Evolutionary conservation across 108 stramenopile species (phyloP), one percentile per base, ranked within the genome.

Genomic region (Nannochloropsis gaditana): DNA sequence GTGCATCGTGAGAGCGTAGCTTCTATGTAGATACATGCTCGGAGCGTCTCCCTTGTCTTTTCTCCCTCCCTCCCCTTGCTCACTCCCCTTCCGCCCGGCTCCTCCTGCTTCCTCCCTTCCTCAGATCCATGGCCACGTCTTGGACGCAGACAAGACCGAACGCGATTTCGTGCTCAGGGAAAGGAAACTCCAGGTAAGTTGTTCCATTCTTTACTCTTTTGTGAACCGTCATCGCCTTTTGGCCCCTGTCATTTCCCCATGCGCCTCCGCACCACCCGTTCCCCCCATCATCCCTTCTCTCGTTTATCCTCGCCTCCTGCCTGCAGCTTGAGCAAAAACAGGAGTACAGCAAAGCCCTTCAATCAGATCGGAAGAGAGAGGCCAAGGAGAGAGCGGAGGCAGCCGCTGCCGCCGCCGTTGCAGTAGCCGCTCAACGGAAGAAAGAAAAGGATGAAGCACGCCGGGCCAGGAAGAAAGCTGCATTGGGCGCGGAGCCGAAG

Each of bases 311-410:
- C 3, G 3, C n/a, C 59, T 73, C 8, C 31, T 31, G 31, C 15
- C 6, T 73, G 59, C n/a, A 73, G 59, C 15, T 73, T n/a, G 59
- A 73, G 59, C 59, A 73, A 73, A 73, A 73, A 6, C 59, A 73
- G n/a, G 59, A 73, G 59, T 73, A 73, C 59, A 73, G 59, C 59
- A 73, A 73, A 73, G 59, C 59, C 59, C 8, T 73, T 3, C 59
- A n/a, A 3, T 15, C 59, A n/a, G 59, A 73, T n/a, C 59, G 59
- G n/a, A n/a, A 73, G 3, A 73, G 59, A 6, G 59, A 73, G n/a
- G 59, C 59, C 59, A 73, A 4, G 3, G 59, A 73, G n/a, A 73
- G n/a, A 73, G 59, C 59, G 15, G n/a, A 73, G n/a, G 59, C 59
- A 73, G 59, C 59, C 15, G 59, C 59, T n/a, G 59, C 59, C 15